Evolutionary conservation across 768 basidiomycete genomes (phyloP).

Genomic region (Cytidiella melzeri): DNA sequence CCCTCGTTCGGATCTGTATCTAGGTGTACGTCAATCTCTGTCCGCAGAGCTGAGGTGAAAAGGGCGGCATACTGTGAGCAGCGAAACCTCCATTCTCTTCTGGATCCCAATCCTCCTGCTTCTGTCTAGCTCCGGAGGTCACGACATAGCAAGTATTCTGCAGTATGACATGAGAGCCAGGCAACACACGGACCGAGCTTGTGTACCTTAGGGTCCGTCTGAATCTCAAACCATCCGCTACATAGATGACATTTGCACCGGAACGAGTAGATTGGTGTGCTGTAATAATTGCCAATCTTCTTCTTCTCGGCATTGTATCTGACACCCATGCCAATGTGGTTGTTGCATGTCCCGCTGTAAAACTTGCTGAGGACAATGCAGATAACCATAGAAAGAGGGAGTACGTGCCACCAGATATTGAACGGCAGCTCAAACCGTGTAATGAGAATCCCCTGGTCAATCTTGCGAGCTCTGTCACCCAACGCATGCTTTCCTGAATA

Average conservation of each 20-base stretch:
- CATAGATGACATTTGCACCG: conserved; percentile 98
- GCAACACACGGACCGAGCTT: background rate
- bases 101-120: conserved; percentile 96
- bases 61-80: conserved; percentile 56
- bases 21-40: conserved; percentile 21
- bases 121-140: conserved; percentile 84
- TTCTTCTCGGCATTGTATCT: conserved; percentile 99
- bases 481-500: conserved; percentile 84
- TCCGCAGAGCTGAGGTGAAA: background rate
- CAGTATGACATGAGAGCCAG: background rate
- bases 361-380: background rate
- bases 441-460: conserved; percentile 94
- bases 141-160: conserved; percentile 97
- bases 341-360: conserved; percentile 83
- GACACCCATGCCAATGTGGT: conserved; percentile 97
- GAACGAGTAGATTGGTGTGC: conserved; percentile 92
- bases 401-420: conserved; percentile 89
- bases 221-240: conserved; percentile 95
- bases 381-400: background rate
- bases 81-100: conserved; percentile 94
- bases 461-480: conserved; percentile 87
- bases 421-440: conserved; percentile 94
- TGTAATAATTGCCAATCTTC: conserved; percentile 92
- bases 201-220: conserved; percentile 91
- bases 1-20: conserved; percentile 63